These are phyloP conservation scores for Clonostachys rhizophaga DNA, from an alignment of 2,329 filamentous ascomycete species.

Conservation along the genomic window DNA sequence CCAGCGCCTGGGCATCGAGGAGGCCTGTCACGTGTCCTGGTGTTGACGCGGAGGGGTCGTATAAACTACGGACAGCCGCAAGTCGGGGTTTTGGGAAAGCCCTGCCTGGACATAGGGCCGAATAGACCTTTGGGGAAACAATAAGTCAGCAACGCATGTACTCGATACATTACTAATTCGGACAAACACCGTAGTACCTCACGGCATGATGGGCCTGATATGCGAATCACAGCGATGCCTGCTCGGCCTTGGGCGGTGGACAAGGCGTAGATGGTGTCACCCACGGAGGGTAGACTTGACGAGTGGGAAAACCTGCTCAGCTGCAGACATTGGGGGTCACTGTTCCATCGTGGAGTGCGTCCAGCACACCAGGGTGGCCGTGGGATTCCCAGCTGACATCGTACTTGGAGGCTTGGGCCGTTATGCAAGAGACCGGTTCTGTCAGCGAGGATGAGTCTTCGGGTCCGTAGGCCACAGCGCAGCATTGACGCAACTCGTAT, in stretches of 20 bases:
- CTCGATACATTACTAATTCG: too few relatives aligned
- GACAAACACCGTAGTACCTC: conserved; percentile 40
- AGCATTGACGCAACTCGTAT: too few relatives aligned
- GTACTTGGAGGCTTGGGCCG: too few relatives aligned
- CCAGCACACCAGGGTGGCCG: too few relatives aligned
- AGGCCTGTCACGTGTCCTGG: conserved; percentile 28
- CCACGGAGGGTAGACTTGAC: conserved; percentile 10
- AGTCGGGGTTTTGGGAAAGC: conserved; percentile 40
- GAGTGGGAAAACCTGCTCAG: conserved; percentile 1
- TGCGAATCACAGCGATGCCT: conserved; percentile 84
- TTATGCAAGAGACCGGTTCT: too few relatives aligned
- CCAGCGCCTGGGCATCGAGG: conserved; percentile 71
- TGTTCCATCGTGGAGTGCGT: background rate
- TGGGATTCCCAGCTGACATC: too few relatives aligned
- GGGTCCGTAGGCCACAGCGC: too few relatives aligned
- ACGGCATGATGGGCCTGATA: conserved; percentile 75
- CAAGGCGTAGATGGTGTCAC: conserved; percentile 82
- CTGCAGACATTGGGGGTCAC: background rate
- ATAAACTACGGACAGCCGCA: conserved; percentile 72
- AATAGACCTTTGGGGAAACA: conserved; percentile 36
- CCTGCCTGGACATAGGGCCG: conserved; percentile 42
- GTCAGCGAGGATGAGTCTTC: too few relatives aligned
- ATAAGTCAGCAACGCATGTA: background rate
- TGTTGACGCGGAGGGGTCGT: conserved; percentile 35
- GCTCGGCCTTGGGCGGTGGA: conserved; percentile 83